Percentiles rank a stretch among this genome's conserved stretches.
These are phyloP conservation scores for Immersiella caudata DNA, from an alignment of 495 filamentous ascomycete genomes.

Conservation along the genomic window DNA sequence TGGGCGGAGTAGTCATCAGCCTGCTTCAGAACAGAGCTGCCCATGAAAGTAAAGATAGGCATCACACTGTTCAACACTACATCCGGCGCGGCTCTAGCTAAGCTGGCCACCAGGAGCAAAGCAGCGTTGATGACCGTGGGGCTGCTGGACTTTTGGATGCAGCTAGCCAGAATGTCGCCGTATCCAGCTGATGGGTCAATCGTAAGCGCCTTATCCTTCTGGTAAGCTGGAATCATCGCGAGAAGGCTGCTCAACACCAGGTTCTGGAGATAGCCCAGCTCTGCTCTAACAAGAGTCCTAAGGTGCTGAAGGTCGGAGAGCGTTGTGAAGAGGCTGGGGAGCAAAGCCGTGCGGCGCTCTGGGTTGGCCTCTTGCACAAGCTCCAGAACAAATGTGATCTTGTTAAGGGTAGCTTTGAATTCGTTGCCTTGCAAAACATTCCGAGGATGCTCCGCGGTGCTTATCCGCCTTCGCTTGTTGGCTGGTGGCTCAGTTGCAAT, in stretches of 20 bases:
- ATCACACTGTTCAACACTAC: conserved; percentile 93
- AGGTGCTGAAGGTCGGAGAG: conserved; percentile 84
- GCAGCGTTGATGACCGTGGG: conserved; percentile 91
- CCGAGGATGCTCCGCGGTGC: conserved; percentile 59
- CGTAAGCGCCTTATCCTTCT: conserved; percentile 59
- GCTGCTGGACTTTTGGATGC: conserved; percentile 82
- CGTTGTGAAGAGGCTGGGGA: conserved; percentile 75
- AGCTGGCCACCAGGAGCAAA: conserved; percentile 79
- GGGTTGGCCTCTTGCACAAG: conserved; percentile 77
- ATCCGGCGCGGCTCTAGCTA: conserved; percentile 84
- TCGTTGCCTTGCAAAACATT: conserved; percentile 49
- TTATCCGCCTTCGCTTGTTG: conserved; percentile 76
- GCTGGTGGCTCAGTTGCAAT: conserved; percentile 64
- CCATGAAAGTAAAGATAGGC: conserved; percentile 99
- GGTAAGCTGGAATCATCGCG: conserved; percentile 74
- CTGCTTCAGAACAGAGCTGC: conserved; percentile 80
- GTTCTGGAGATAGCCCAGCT: conserved; percentile 83
- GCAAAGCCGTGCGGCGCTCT: conserved; percentile 69
- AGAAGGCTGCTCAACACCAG: conserved; percentile 75
- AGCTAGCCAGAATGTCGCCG: conserved; percentile 86
- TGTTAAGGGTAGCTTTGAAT: conserved; percentile 64
- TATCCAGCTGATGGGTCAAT: conserved; percentile 76
- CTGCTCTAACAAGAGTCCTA: conserved; percentile 67
- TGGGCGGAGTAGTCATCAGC: conserved; percentile 94
- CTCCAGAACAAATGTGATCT: conserved; percentile 85